Evolutionary conservation across 2,329 filamentous ascomycete species (phyloP).

Genomic region (Nannizziopsis arthrosporioides): DNA sequence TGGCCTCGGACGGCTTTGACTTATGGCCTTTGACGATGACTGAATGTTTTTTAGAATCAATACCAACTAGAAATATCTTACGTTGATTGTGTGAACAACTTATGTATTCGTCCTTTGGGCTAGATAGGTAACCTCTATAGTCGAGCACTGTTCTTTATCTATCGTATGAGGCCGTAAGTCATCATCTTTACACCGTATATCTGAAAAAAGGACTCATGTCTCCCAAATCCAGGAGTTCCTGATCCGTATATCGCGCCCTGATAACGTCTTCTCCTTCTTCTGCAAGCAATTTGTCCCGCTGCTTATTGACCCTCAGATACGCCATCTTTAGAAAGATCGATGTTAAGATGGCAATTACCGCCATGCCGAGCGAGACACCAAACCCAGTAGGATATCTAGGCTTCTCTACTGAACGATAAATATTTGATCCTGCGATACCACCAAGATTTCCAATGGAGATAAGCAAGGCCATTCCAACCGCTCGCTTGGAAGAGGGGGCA

Average conservation of each 20-base stretch:
- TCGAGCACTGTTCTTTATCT: too few relatives aligned
- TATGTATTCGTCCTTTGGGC: too few relatives aligned
- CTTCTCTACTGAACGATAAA: conserved; percentile 22
- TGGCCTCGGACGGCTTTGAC: too few relatives aligned
- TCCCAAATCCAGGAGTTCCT: conserved; percentile 22
- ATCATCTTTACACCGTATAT: conserved; percentile 20
- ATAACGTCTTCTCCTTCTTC: conserved; percentile 24
- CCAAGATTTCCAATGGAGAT: conserved; percentile 34
- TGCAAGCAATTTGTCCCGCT: conserved; percentile 22
- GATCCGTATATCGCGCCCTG: conserved; percentile 25
- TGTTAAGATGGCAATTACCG: conserved; percentile 17
- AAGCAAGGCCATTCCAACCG: conserved; percentile 33
- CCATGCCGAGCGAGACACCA: conserved; percentile 24
- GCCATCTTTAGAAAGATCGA: conserved; percentile 21
- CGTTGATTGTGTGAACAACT: too few relatives aligned
- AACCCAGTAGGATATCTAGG: conserved; percentile 28
- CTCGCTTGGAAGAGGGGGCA: conserved; percentile 30
- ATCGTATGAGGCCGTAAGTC: not conserved
- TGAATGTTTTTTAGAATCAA: too few relatives aligned
- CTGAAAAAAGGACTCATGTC: conserved; percentile 28
- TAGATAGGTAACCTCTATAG: too few relatives aligned
- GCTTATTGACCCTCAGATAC: conserved; percentile 27
- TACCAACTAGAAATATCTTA: too few relatives aligned
- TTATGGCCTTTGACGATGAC: too few relatives aligned
- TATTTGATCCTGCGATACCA: conserved; percentile 28